These are phyloP conservation scores for Millerozyma acaciae DNA, from an alignment of 805 yeast genomes.

Conservation along the genomic window DNA sequence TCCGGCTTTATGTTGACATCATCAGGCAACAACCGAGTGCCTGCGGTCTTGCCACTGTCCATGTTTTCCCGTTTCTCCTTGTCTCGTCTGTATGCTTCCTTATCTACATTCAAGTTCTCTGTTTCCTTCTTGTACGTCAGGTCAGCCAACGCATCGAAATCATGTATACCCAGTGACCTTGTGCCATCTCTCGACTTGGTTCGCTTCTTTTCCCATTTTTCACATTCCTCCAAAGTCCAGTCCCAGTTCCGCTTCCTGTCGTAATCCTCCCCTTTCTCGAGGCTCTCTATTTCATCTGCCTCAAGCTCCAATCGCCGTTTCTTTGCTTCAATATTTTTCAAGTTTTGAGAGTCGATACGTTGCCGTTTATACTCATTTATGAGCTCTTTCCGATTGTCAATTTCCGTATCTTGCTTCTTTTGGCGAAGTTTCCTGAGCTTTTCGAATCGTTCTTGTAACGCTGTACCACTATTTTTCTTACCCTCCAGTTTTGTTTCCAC, in stretches of 20 bases:
- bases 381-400: conserved; percentile 16
- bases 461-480: neutral
- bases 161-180: conserved; percentile 40
- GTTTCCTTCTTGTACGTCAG: conserved; percentile 56
- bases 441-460: conserved; percentile 1
- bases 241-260: conserved; percentile 40
- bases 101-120: conserved; percentile 28
- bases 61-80: conserved; percentile 26
- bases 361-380: conserved; percentile 14
- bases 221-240: conserved; percentile 62
- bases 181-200: conserved; percentile 21
- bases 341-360: conserved; percentile 10
- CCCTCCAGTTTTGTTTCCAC: neutral
- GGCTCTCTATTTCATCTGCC: conserved; percentile 29
- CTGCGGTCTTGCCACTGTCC: conserved; percentile 17
- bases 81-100: conserved; percentile 40
- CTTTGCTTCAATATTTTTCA: conserved; percentile 10
- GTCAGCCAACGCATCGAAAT: conserved; percentile 55
- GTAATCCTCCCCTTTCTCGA: conserved; percentile 35
- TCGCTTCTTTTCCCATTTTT: conserved; percentile 52
- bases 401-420: conserved; percentile 13
- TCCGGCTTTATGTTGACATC: conserved; percentile 36
- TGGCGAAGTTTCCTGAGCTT: conserved; percentile 13
- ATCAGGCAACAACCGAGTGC: conserved; percentile 10
- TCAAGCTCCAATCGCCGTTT: conserved; percentile 35